Percentiles rank a stretch among this genome's conserved stretches.
Conservation (phyloP, 352 stramenopile genomes). For the Globisporangium radiosum region DNA sequence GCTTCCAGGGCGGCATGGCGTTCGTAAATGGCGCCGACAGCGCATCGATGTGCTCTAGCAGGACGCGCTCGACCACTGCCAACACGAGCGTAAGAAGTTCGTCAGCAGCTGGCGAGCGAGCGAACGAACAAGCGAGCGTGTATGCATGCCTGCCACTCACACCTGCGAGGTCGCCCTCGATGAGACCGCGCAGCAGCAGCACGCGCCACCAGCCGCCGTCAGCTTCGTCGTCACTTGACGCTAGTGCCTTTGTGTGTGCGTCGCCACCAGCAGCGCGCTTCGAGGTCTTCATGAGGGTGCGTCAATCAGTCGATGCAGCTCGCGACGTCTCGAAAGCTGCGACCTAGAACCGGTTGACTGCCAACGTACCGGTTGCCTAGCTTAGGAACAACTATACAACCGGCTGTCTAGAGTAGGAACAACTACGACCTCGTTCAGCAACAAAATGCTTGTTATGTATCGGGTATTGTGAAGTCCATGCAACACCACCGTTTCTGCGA, state of each 20-base stretch:
- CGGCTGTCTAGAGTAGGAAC: background rate
- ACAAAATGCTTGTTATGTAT: too few relatives aligned
- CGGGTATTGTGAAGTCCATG: too few relatives aligned
- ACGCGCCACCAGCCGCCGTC: conserved; percentile 14
- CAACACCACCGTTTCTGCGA: too few relatives aligned
- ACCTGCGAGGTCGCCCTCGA: conserved; percentile 12
- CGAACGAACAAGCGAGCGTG: background rate
- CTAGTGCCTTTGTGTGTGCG: background rate
- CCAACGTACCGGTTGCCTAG: background rate
- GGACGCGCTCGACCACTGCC: conserved; percentile 20
- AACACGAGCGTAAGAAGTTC: background rate
- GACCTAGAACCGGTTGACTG: background rate
- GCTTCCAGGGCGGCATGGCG: conserved; percentile 42
- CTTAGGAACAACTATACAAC: too few relatives aligned
- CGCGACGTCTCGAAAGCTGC: background rate
- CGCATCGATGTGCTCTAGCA: conserved; percentile 41
- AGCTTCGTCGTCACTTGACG: conserved; percentile 4
- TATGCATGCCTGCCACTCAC: background rate
- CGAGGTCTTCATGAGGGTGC: background rate
- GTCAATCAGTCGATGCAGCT: too few relatives aligned
- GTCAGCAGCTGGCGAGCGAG: background rate
- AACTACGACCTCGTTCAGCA: too few relatives aligned
- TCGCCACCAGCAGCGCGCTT: too few relatives aligned
- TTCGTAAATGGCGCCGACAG: conserved; percentile 49
- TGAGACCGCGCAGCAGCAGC: conserved; percentile 9